Evolutionary conservation across 768 basidiomycete genomes (phyloP).

Genomic region (Mycena indigotica): DNA sequence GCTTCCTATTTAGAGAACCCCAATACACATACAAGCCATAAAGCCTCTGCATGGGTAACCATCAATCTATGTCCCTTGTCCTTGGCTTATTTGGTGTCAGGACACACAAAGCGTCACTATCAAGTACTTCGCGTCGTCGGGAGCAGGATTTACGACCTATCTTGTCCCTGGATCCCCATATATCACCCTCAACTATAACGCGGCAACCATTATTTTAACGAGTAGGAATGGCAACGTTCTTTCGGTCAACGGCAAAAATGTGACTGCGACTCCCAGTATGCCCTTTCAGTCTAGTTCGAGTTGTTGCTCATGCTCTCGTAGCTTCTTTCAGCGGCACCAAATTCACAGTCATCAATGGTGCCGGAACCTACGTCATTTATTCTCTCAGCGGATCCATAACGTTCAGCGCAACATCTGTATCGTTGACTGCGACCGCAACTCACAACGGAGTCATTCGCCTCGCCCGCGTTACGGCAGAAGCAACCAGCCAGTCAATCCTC

Average conservation of each 20-base stretch:
- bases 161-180: constrained; percentile 38
- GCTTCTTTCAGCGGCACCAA: constrained; percentile 30
- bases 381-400: constrained; percentile 33
- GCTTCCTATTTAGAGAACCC: constrained; percentile 35
- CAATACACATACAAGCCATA: constrained; percentile 31
- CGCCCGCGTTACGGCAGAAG: constrained; percentile 28
- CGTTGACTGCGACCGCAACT: constrained; percentile 26
- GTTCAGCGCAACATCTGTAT: constrained; percentile 27
- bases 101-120: constrained; percentile 38
- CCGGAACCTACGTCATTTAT: constrained; percentile 36
- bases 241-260: constrained; percentile 29
- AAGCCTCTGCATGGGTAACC: constrained; percentile 36
- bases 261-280: constrained; percentile 25
- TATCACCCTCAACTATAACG: constrained; percentile 34
- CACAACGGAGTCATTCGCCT: constrained; percentile 36
- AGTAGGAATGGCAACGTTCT: constrained; percentile 33
- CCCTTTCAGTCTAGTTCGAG: background rate
- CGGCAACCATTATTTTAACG: constrained; percentile 34
- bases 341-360: constrained; percentile 31
- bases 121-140: constrained; percentile 36
- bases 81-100: constrained; percentile 13
- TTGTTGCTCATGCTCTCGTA: constrained; percentile 2
- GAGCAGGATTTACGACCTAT: constrained; percentile 33
- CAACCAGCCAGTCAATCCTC: constrained; percentile 31
- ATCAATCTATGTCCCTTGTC: constrained; percentile 14